phyloP scores from a whole-genome alignment of 2,329 filamentous ascomycete species.

The Trichoderma endophyticum region DNA sequence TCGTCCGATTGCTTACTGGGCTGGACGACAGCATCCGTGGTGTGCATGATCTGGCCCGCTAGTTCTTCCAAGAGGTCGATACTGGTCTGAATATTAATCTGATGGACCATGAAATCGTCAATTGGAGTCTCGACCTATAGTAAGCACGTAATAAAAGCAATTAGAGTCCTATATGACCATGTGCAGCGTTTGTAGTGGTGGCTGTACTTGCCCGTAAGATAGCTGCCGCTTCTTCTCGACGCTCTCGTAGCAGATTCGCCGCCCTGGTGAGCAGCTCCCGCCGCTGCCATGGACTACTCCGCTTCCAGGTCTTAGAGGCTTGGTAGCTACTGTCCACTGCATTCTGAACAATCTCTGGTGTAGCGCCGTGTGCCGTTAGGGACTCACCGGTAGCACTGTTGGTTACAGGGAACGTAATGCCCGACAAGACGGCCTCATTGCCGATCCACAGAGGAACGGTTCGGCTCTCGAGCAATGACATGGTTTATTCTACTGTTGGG shows the following conservation, averaged over 20 bases:
- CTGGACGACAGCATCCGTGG: neutral
- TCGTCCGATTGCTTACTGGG: neutral
- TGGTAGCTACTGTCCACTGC: neutral
- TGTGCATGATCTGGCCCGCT: neutral
- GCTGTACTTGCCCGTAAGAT: neutral
- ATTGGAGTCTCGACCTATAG: neutral
- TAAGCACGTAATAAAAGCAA: neutral
- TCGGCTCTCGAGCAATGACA: neutral
- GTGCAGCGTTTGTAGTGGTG: neutral
- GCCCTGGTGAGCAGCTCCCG: neutral
- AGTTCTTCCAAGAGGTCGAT: neutral
- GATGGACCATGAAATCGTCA: neutral
- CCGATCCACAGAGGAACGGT: neutral
- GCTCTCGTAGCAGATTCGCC: neutral
- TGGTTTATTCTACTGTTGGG: neutral
- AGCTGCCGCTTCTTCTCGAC: neutral
- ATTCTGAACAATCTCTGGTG: neutral
- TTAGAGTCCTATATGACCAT: neutral
- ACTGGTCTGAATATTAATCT: neutral
- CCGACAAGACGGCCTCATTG: neutral
- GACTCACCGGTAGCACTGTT: neutral
- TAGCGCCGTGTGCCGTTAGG: neutral
- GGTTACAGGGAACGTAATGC: neutral
- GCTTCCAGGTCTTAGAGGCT: neutral
- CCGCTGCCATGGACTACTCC: neutral